These are phyloP conservation scores for Tulasnella sp. DNA, from an alignment of 768 basidiomycete genomes.

Conservation along the genomic window DNA sequence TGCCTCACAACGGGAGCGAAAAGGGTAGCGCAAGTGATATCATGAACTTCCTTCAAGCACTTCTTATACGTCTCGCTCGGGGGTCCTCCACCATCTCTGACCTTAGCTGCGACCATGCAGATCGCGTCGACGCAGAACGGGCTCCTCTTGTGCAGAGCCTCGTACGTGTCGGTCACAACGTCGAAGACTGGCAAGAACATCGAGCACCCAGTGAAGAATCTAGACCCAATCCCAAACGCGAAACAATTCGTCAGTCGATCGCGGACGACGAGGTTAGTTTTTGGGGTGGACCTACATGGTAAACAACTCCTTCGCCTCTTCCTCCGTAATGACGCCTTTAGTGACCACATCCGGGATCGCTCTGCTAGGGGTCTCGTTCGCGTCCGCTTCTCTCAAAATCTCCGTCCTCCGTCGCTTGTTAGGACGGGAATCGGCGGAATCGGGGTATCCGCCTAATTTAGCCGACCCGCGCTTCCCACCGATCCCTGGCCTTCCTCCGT, in stretches of 20 bases:
- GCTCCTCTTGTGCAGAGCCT: slow-evolving; percentile 79
- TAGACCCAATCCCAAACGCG: slow-evolving; percentile 37
- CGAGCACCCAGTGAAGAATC: slow-evolving; percentile 90
- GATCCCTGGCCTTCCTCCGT: slow-evolving; percentile 17
- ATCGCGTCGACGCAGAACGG: slow-evolving; percentile 92
- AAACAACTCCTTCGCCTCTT: slow-evolving; percentile 82
- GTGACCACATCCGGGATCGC: slow-evolving; percentile 60
- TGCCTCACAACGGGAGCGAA: slow-evolving; percentile 80
- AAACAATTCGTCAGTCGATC: neutral
- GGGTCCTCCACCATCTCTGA: slow-evolving; percentile 82
- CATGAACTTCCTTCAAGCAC: slow-evolving; percentile 79
- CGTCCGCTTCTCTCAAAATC: slow-evolving; percentile 1
- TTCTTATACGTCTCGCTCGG: slow-evolving; percentile 68
- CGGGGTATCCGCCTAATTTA: slow-evolving; percentile 12
- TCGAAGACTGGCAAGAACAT: slow-evolving; percentile 90
- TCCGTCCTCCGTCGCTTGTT: slow-evolving; percentile 68
- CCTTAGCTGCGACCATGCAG: slow-evolving; percentile 88
- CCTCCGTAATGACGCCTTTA: slow-evolving; percentile 73
- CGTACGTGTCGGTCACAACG: slow-evolving; percentile 74
- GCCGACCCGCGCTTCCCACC: slow-evolving; percentile 21
- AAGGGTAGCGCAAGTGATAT: slow-evolving; percentile 77
- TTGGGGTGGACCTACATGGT: slow-evolving; percentile 55
- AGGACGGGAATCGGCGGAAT: slow-evolving; percentile 42
- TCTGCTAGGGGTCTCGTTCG: neutral
- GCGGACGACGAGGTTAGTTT: neutral